Percentiles rank a stretch among this genome's conserved stretches.
phyloP scores from a whole-genome alignment of 2,329 filamentous ascomycete genomes.

The Fusarium sarcochroum region DNA sequence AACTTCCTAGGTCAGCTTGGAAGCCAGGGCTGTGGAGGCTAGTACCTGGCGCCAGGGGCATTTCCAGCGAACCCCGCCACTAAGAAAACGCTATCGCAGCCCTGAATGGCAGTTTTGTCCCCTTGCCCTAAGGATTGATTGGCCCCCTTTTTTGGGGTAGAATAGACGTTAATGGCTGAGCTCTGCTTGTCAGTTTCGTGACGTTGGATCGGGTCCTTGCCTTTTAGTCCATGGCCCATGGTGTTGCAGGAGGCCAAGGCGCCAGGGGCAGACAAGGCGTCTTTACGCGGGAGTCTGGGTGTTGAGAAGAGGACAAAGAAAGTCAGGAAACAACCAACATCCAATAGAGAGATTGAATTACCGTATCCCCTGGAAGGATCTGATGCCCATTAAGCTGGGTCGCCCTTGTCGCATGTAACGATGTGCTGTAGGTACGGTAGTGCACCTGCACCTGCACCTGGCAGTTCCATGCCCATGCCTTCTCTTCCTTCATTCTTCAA shows the following conservation, averaged over 20 bases:
- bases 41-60: slow-evolving; percentile 34
- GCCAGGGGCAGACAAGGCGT: slow-evolving; percentile 16
- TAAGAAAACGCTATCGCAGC: slow-evolving; percentile 30
- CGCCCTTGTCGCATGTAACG: slow-evolving; percentile 26
- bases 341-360: background rate
- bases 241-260: slow-evolving; percentile 19
- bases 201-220: slow-evolving; percentile 21
- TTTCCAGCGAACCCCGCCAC: slow-evolving; percentile 28
- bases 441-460: too few relatives aligned
- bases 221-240: too few relatives aligned
- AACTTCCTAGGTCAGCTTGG: slow-evolving; percentile 1
- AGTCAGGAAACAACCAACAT: background rate
- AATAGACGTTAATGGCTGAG: slow-evolving; percentile 24
- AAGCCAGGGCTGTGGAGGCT: slow-evolving; percentile 14
- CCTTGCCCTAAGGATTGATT: slow-evolving; percentile 25
- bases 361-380: slow-evolving; percentile 22
- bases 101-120: slow-evolving; percentile 29
- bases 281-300: background rate
- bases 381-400: slow-evolving; percentile 40
- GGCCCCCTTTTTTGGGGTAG: slow-evolving; percentile 36
- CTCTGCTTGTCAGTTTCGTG: slow-evolving; percentile 30
- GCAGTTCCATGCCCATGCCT: background rate
- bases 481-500: slow-evolving; percentile 18
- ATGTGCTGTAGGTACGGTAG: background rate
- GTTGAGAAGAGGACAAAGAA: background rate